Percentiles rank a stretch among this genome's conserved stretches.
phyloP scores from a whole-genome alignment of 345 rosid species.

The Noccaea caerulescens region DNA sequence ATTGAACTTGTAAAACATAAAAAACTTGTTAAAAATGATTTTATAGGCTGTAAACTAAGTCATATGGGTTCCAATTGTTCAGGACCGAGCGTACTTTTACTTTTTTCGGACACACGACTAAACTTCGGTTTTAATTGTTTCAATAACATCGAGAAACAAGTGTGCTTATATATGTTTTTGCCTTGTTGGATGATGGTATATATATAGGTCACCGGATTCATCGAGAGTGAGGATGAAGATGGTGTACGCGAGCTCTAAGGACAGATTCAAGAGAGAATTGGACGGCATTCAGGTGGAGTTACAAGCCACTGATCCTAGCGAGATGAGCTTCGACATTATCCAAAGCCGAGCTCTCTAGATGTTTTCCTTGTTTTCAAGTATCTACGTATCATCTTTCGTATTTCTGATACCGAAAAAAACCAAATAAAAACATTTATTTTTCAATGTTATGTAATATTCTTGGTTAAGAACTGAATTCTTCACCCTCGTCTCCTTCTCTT shows the following conservation, averaged over 20 bases:
- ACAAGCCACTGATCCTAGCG: slow-evolving; percentile 81
- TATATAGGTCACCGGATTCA: slow-evolving; percentile 63
- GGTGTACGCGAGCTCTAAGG: slow-evolving; percentile 77
- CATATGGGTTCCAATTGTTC: no score
- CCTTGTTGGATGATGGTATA: slow-evolving; percentile 5
- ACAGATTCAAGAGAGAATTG: slow-evolving; percentile 73
- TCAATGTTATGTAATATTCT: slow-evolving; percentile 24
- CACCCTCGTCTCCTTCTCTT: background rate
- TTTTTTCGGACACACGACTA: background rate
- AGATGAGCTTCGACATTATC: slow-evolving; percentile 71
- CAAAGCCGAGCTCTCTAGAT: slow-evolving; percentile 53
- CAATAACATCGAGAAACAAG: background rate
- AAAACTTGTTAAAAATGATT: no score
- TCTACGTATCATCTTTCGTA: slow-evolving; percentile 7
- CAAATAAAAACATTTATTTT: background rate
- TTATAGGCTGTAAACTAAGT: no score
- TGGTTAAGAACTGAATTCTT: slow-evolving; percentile 22
- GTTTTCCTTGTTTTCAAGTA: background rate
- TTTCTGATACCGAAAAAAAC: background rate
- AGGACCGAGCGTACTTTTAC: no score
- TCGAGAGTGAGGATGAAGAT: slow-evolving; percentile 76
- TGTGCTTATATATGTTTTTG: slow-evolving; percentile 1
- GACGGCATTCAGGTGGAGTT: slow-evolving; percentile 76
- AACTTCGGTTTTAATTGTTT: background rate
- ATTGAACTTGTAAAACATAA: no score